Evolutionary conservation across 1,139 yeast genomes (phyloP), one percentile per base, ranked within the genome.

Genomic region (Candida labiduridarum): DNA sequence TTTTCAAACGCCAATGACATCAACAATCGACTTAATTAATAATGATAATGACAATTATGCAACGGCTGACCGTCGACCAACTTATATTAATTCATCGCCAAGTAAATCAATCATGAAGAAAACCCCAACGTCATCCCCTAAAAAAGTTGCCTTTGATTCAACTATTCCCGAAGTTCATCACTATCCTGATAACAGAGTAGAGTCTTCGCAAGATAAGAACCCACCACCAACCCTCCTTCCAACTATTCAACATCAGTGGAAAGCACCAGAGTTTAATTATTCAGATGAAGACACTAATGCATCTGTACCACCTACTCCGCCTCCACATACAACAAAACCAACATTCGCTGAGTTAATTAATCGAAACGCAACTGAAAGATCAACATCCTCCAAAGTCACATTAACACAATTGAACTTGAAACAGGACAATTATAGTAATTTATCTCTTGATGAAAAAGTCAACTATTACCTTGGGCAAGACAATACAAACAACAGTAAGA

Each of bases 21-120:
- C 70, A 10, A 60, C 68, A 7, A 52, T 58, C 2, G 63, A 65
- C 45, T 55, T 64, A 45, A 53, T 54, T 35, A 53, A 57, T 14
- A 38, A 42, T 31, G 40, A 45, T 15, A 41, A 41, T 7, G 41
- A 34, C 22, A n/a, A 22, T 12, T 25, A 34, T 5, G 19, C 41
- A 18, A 39, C 34, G 45, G 27, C 27, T 41, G 36, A 39, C 44
- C 18, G 35, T 43, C 35, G 50, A 52, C 45, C 40, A 34, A 44
- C 41, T 15, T 46, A 42, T 18, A 46, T 30, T 10, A 58, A 54
- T 40, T 25, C 60, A 6, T 71, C 78, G 2, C 80, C 80, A 2
- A 68, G 66, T 49, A 75, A 72, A 55, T 73, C 79, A 16, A 74
- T 73, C 38, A 69, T 76, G 75, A 73, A 68, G 53, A 69, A 67